Base-by-base conservation (phyloP, 2,329 filamentous ascomycete species). In the Chaetomium sp. region DNA sequence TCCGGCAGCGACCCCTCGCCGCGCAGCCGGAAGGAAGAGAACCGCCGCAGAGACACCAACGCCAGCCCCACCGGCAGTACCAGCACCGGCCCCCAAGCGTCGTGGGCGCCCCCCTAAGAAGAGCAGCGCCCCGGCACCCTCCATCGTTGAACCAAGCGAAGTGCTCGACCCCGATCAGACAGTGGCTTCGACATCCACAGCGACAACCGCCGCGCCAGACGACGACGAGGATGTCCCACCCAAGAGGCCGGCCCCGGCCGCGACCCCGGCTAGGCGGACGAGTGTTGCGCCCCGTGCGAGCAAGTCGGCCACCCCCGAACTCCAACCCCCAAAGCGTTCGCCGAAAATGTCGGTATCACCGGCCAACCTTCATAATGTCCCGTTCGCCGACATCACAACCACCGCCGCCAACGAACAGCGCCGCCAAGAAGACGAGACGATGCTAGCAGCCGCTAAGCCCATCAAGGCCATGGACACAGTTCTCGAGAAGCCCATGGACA, bases 401-500 rank as follows among this genome's bases (percentile, higher is more conserved):
- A 80, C 84, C 25, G 85, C 83, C 49, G 78, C 90, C 71, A 93
- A 92, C 75, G 92, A 87, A 68, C 81, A 82, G 65, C 81, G 79
- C 42, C 78, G 80, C 62, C 77, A 80, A 25, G 70, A 77, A 70
- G 78, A 83, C 70, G 76, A 85, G 74, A 81, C 78, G 65, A 78
- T 74, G 71, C 67, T 82, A 65, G 81, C 85, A 33, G 78, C 81
- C 1, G 78, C 89, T 54, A 90, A 90, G 75, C 90, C 90, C 47
- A 85, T 94, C 72, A 91, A 89, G 70, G 83, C 91, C 1, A 87
- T 92, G 78, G 86, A 92, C 70, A 91, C 91, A 0, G 82, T 92
- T 64, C 78, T 97, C 70, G 93, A 97, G 74, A 91, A 87, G 75
- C 94, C 94, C 0, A 93, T 97, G 89, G 94, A 97, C 72, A 97